Evolutionary conservation across 306 rosid genomes (phyloP).

Genomic region (Sphenostylis stenocarpa): DNA sequence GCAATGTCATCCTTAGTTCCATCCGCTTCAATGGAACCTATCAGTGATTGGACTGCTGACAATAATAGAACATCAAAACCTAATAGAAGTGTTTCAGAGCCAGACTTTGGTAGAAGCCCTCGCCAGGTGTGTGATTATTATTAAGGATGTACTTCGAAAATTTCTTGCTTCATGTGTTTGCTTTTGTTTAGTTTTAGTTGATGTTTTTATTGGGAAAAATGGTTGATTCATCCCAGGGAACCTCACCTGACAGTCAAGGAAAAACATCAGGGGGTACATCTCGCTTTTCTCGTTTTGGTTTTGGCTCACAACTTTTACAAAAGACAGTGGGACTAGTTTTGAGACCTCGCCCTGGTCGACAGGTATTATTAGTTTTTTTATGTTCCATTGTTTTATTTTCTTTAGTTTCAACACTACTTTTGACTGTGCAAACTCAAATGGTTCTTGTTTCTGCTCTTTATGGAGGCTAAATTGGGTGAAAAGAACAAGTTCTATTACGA

Average conservation of each 20-base stretch:
- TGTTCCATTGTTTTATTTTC: background rate
- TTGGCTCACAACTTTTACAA: slow-evolving; percentile 74
- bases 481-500: slow-evolving; percentile 87
- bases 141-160: background rate
- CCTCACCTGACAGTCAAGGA: slow-evolving; percentile 52
- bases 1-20: slow-evolving; percentile 87
- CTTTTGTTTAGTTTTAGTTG: background rate
- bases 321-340: slow-evolving; percentile 78
- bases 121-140: slow-evolving; percentile 59
- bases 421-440: slow-evolving; percentile 23
- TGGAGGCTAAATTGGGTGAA: slow-evolving; percentile 92
- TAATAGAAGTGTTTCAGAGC: slow-evolving; percentile 93
- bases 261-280: slow-evolving; percentile 62
- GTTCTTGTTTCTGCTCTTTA: slow-evolving; percentile 20
- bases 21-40: slow-evolving; percentile 83
- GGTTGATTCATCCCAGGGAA: slow-evolving; percentile 47
- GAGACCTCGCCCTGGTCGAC: slow-evolving; percentile 72
- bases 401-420: background rate
- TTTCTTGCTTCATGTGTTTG: slow-evolving; percentile 7
- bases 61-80: slow-evolving; percentile 50
- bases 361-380: slow-evolving; percentile 51
- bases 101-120: slow-evolving; percentile 87
- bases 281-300: slow-evolving; percentile 76
- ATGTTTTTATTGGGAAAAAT: slow-evolving; percentile 19
- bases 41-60: slow-evolving; percentile 66